Conservation (phyloP, 768 basidiomycete species). For the Leccinum broughii region DNA sequence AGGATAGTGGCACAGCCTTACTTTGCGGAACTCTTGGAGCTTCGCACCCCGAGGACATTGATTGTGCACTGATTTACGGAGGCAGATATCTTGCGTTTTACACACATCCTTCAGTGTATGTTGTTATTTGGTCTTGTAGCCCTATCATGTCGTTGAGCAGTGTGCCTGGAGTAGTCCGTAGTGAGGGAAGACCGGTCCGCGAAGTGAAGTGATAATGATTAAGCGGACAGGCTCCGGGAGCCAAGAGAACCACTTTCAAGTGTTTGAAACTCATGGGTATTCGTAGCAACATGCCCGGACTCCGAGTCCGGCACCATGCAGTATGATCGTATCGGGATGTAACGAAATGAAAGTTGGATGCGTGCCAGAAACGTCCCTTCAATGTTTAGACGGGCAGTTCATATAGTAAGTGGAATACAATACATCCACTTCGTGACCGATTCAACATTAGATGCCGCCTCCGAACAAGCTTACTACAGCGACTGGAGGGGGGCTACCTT, state of each 20-base stretch:
- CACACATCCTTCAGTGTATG: background rate
- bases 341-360: no score
- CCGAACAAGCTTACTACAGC: constrained; percentile 78
- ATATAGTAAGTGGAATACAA: no score
- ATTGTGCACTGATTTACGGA: constrained; percentile 19
- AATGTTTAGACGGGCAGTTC: background rate
- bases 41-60: constrained; percentile 22
- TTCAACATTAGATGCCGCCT: constrained; percentile 33
- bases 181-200: background rate
- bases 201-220: background rate
- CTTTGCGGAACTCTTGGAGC: constrained; percentile 12
- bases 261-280: no score
- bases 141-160: no score
- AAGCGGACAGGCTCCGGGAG: background rate
- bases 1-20: constrained; percentile 23
- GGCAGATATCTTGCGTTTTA: background rate
- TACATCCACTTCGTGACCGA: background rate
- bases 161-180: background rate
- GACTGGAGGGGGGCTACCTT: constrained; percentile 63
- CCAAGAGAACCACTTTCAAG: background rate
- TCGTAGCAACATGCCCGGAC: no score
- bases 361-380: background rate
- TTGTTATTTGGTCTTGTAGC: background rate
- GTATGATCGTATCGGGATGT: no score
- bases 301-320: no score